Conservation (phyloP, 495 filamentous ascomycete genomes). For the Halenospora varia region DNA sequence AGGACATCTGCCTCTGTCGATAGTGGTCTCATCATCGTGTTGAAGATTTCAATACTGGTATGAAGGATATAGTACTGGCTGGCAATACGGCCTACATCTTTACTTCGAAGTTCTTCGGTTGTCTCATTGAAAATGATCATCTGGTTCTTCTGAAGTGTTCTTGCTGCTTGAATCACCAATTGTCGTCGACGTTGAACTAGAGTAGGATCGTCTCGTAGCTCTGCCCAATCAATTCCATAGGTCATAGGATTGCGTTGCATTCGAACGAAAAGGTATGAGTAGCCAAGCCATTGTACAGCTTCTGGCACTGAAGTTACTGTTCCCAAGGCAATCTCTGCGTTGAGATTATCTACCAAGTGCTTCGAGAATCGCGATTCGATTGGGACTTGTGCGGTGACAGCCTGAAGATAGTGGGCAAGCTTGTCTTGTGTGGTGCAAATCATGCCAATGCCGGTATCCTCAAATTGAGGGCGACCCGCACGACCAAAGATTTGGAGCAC, state of each 20-base stretch:
- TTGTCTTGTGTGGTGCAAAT: conserved; percentile 95
- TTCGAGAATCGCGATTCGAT: conserved; percentile 92
- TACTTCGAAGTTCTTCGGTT: conserved; percentile 85
- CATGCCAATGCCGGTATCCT: conserved; percentile 93
- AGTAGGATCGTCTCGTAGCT: conserved; percentile 79
- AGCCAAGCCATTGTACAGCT: conserved; percentile 93
- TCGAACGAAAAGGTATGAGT: conserved; percentile 94
- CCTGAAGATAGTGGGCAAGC: conserved; percentile 84
- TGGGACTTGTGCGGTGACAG: conserved; percentile 91
- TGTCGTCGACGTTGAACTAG: conserved; percentile 78
- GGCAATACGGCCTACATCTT: conserved; percentile 93
- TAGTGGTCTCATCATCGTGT: conserved; percentile 76
- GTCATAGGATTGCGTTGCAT: conserved; percentile 88
- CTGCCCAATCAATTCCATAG: conserved; percentile 96
- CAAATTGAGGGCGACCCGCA: conserved; percentile 94
- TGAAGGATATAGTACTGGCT: conserved; percentile 96
- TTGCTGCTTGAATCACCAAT: conserved; percentile 81
- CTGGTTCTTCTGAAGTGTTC: conserved; percentile 80
- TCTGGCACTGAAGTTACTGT: conserved; percentile 95
- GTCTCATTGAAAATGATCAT: conserved; percentile 98
- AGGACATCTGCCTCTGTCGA: conserved; percentile 86
- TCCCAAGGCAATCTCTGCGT: conserved; percentile 89
- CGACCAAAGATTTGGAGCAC: conserved; percentile 98
- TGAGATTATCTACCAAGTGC: conserved; percentile 92
- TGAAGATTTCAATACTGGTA: conserved; percentile 92